These are phyloP conservation scores for Proliferodiscus dingleyae DNA, from an alignment of 2,329 filamentous ascomycete genomes.

Conservation along the genomic window DNA sequence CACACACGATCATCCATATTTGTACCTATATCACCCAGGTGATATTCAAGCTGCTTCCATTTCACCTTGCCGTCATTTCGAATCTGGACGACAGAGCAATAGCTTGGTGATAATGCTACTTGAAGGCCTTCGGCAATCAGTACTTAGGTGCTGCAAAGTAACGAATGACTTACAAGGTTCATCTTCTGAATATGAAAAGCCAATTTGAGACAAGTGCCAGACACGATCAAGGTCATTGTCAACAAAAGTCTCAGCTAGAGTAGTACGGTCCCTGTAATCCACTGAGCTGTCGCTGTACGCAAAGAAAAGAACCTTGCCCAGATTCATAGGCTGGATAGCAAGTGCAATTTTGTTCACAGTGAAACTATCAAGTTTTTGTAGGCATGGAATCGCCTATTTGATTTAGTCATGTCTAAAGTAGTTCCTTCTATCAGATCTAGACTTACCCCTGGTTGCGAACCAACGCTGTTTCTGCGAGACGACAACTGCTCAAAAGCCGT, in stretches of 20 bases:
- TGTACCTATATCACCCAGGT: constrained; percentile 43
- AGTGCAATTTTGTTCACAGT: constrained; percentile 66
- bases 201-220: constrained; percentile 68
- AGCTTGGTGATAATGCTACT: constrained; percentile 56
- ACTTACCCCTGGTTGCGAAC: constrained; percentile 23
- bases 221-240: constrained; percentile 61
- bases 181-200: constrained; percentile 66
- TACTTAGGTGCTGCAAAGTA: background rate
- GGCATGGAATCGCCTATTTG: constrained; percentile 37
- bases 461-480: constrained; percentile 53
- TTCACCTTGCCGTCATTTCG: constrained; percentile 53
- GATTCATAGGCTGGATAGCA: constrained; percentile 61
- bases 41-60: constrained; percentile 53
- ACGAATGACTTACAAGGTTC: constrained; percentile 52
- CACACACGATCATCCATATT: constrained; percentile 46
- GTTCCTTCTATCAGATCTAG: constrained; percentile 2
- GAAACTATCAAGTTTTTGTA: constrained; percentile 65
- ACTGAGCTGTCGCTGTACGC: constrained; percentile 75
- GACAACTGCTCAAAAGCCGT: constrained; percentile 73
- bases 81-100: constrained; percentile 53
- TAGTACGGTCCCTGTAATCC: constrained; percentile 72
- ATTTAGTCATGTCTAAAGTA: constrained; percentile 10
- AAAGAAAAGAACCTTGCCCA: constrained; percentile 67
- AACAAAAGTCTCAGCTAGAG: constrained; percentile 63
- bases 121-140: constrained; percentile 44